Evolutionary conservation across 2,329 filamentous ascomycete genomes (phyloP), one percentile per base, ranked within the genome.

Genomic region (Fusarium camptoceras): DNA sequence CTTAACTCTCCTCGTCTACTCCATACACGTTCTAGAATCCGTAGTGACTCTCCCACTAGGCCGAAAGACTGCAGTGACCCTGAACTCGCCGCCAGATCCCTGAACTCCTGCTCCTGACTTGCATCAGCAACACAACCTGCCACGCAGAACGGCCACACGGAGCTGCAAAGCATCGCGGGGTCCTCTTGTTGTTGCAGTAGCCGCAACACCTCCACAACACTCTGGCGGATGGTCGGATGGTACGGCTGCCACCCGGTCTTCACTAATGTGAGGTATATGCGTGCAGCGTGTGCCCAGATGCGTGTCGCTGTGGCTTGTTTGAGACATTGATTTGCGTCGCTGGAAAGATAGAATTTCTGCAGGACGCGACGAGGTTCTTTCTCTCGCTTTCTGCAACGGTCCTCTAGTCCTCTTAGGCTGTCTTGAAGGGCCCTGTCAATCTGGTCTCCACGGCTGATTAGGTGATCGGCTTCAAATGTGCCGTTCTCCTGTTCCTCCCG

Each of bases 41-140:
- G 4, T 5, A 22, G 6, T 25, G 31, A n/a, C 8, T 27, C 31
- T 20, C 18, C 31, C 3, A 12, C 18, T 6, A 34, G 5, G 0
- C 48, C 48, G 0, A 16, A 28, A 6, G 6, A 51, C 48, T 7
- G 31, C 3, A 51, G 10, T 39, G 24, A 20, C 31, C 48, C 48
- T 18, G 18, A 51, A 3, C 3, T 4, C 6, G 18, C 12, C 0
- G 22, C 24, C 18, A 41, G 6, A 12, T 39, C 24, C 18, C 24
- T 41, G 8, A 28, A 51, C 0, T 0, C 18, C 0, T 16, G 14
- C 18, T 51, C 22, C 1, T 39, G 16, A 0, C 24, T 27, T 9
- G 8, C 22, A 11, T 20, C 22, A 2, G 18, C 31, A 5, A 51
- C 48, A 25, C 48, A 51, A 11, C 31, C 31, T 8, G 6, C 22